Conservation (phyloP, 371 early-diverging fungal genomes). For the Mucor circinelloides region DNA sequence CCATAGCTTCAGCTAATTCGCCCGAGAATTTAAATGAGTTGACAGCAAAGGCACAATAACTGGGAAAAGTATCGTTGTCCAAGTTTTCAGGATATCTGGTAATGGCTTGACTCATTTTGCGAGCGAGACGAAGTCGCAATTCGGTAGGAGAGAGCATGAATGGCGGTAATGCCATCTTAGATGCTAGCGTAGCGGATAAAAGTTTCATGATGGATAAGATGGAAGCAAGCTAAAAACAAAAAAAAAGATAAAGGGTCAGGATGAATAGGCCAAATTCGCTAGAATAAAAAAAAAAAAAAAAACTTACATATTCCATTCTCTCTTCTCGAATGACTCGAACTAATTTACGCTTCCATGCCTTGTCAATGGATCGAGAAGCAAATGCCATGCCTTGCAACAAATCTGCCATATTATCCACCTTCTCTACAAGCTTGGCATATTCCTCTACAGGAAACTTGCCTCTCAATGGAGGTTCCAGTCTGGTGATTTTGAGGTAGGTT, state of each 20-base stretch:
- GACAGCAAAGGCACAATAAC: slow-evolving; percentile 38
- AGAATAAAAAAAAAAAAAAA: too few species aligned
- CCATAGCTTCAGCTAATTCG: slow-evolving; percentile 31
- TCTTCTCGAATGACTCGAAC: slow-evolving; percentile 26
- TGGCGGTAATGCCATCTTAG: slow-evolving; percentile 49
- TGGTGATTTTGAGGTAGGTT: slow-evolving; percentile 29
- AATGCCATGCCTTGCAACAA: slow-evolving; percentile 41
- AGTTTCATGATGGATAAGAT: slow-evolving; percentile 44
- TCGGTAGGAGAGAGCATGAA: slow-evolving; percentile 37
- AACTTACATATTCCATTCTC: slow-evolving; percentile 44
- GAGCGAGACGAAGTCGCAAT: slow-evolving; percentile 22
- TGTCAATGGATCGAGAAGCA: slow-evolving; percentile 20
- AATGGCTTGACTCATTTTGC: slow-evolving; percentile 19
- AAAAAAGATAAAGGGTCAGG: neutral
- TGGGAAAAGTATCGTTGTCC: slow-evolving; percentile 30
- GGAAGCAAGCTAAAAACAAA: slow-evolving; percentile 32
- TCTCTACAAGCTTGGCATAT: slow-evolving; percentile 34
- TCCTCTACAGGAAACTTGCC: slow-evolving; percentile 42
- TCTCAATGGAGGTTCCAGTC: slow-evolving; percentile 45
- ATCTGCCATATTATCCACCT: slow-evolving; percentile 50
- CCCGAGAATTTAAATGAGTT: slow-evolving; percentile 35
- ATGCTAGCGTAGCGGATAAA: slow-evolving; percentile 39
- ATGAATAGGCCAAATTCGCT: too few species aligned
- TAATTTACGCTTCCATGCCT: slow-evolving; percentile 27
- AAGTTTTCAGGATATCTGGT: slow-evolving; percentile 20